Conservation (phyloP, 805 yeast species). For the Yamadazyma kitorensis region DNA sequence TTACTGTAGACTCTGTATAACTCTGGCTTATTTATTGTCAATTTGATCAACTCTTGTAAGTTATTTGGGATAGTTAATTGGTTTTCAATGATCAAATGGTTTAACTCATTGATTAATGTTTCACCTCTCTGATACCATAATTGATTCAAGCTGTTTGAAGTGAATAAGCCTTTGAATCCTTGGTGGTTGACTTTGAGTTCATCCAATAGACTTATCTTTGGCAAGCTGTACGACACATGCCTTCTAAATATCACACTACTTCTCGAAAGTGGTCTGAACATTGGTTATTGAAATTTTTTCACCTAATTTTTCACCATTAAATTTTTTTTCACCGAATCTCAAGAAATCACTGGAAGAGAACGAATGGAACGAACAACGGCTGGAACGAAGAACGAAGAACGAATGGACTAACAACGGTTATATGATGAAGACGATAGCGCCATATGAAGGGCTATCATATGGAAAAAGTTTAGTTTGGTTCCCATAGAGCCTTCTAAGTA, state of each 20-base stretch:
- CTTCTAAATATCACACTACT: slow-evolving; percentile 2
- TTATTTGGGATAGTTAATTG: slow-evolving; percentile 21
- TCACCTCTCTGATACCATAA: slow-evolving; percentile 41
- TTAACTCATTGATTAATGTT: slow-evolving; percentile 31
- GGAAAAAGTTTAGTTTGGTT: no score
- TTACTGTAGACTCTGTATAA: slow-evolving; percentile 42
- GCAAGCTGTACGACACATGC: slow-evolving; percentile 31
- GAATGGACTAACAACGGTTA: no score
- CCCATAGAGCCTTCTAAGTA: no score
- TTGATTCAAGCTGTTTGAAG: slow-evolving; percentile 29
- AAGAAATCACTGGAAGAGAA: no score
- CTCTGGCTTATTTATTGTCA: slow-evolving; percentile 45
- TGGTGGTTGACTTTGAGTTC: slow-evolving; percentile 22
- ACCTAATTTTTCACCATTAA: no score
- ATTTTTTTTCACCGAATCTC: no score
- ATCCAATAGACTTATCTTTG: slow-evolving; percentile 30
- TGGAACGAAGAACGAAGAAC: no score
- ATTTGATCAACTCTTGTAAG: slow-evolving; percentile 33
- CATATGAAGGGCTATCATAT: no score
- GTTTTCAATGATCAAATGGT: slow-evolving; percentile 28
- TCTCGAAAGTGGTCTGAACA: no score
- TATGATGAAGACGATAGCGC: no score
- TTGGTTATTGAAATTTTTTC: no score
- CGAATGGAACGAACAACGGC: no score
- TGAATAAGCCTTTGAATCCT: slow-evolving; percentile 35